A percentile compares a stretch with the other conserved stretches of the same genome.
Evolutionary conservation across 345 rosid genomes (phyloP).

Genomic region (Salix koriyanagi): DNA sequence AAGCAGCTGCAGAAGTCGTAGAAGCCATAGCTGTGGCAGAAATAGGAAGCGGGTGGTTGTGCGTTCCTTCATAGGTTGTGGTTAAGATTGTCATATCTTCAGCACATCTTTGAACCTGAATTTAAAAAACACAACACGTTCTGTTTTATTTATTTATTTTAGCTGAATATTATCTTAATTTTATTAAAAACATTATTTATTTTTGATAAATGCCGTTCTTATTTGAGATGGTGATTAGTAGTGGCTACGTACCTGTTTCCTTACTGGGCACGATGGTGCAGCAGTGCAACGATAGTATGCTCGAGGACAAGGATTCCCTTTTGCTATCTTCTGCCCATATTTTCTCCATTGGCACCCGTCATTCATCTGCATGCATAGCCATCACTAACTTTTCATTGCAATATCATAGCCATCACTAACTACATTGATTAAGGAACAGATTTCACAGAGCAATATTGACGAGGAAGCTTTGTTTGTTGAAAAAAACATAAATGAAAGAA

Average conservation of each 20-base stretch:
- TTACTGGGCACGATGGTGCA: conserved; percentile 77
- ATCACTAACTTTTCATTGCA: too few species aligned
- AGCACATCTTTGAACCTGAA: conserved; percentile 81
- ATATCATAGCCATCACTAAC: too few species aligned
- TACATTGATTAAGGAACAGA: too few species aligned
- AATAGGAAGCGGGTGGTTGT: conserved; percentile 82
- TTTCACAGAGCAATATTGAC: too few species aligned
- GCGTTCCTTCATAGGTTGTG: conserved; percentile 92
- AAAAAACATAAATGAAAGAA: too few species aligned
- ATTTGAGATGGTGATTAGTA: background rate
- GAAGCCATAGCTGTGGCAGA: conserved; percentile 98
- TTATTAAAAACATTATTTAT: too few species aligned
- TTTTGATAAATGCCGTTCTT: background rate
- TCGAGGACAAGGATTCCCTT: conserved; percentile 96
- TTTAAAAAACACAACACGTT: background rate
- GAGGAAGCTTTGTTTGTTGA: too few species aligned
- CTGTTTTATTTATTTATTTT: background rate
- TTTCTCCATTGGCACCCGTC: conserved; percentile 99
- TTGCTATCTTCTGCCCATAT: conserved; percentile 88
- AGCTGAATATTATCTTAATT: too few species aligned
- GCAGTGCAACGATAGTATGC: conserved; percentile 92
- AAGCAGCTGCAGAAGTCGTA: conserved; percentile 87
- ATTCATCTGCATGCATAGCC: conserved; percentile 57
- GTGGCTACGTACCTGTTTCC: conserved; percentile 64
- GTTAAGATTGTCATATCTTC: conserved; percentile 80